Evolutionary conservation across 345 rosid genomes (phyloP), one percentile per base, ranked within the genome.

Genomic region (Pugionium dolabratum): DNA sequence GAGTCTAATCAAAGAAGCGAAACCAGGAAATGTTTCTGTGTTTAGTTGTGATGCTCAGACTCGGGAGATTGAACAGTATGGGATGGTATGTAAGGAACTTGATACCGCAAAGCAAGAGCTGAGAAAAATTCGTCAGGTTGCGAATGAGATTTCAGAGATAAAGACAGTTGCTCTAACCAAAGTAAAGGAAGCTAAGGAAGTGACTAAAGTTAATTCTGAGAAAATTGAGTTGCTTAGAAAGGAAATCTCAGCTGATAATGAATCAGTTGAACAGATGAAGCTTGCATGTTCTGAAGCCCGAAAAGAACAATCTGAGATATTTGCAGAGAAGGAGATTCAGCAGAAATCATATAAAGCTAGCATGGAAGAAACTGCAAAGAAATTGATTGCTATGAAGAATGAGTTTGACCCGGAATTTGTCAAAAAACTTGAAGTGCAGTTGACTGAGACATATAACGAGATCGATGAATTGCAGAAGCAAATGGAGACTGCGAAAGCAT

Each of bases 231-330:
- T 86, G 66, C 84, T 93, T 37, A 84, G 86, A 2, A 85, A 68
- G 74, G 98, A 90, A 65, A 90, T 93, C n/a, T 75, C 88, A 33
- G 71, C 77, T 30, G 70, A 86, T 27, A 89, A 90, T 73, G 94
- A 88, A 71, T 79, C 96, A 3, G 84, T 90, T 46, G 89, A 85
- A 41, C 86, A 90, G 78, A 90, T 83, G n/a, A 93, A 85, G 82
- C 83, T 83, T 72, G 92, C 87, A 8, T 79, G 84, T 61, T 67
- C 91, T 49, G 79, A 90, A 76, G 70, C 84, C 0, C 84, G 78
- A 7, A 87, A 88, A 78, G 90, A 85, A 76, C 92, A 85, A 32
- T 79, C 82, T 26, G 81, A 81, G 77, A 82, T 90, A 42, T 86
- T 84, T 71, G 45, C 89, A 2, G 91, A 78, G 46, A 93, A 93